Conservation (phyloP, 2,329 filamentous ascomycete genomes). For the Stagonosporopsis rhizophila region DNA sequence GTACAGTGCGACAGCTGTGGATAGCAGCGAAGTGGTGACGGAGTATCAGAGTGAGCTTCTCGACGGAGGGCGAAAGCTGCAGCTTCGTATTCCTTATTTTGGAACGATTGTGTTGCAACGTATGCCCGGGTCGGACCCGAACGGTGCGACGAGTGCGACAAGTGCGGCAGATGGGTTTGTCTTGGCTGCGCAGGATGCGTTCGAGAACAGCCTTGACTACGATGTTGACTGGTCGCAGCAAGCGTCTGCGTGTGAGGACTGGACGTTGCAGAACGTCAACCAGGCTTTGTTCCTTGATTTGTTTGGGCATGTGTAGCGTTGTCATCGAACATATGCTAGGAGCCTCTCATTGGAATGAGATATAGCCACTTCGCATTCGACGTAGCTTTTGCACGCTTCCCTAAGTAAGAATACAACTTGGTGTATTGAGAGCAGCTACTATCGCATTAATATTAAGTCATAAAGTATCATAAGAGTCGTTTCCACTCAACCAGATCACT, state of each 20-base stretch:
- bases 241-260: slow-evolving; percentile 8
- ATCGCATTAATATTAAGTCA: neutral
- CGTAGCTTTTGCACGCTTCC: no score
- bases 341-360: neutral
- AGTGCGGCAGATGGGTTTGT: neutral
- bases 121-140: neutral
- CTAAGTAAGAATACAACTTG: no score
- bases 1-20: slow-evolving; percentile 24
- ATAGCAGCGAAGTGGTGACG: slow-evolving; percentile 18
- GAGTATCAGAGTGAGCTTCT: slow-evolving; percentile 34
- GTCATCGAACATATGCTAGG: neutral
- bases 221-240: neutral
- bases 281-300: neutral
- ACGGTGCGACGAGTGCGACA: no score
- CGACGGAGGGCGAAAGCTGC: slow-evolving; percentile 11
- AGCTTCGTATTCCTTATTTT: slow-evolving; percentile 26
- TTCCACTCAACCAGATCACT: neutral
- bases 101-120: slow-evolving; percentile 29
- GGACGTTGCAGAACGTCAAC: slow-evolving; percentile 25
- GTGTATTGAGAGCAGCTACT: no score
- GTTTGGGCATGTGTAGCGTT: neutral
- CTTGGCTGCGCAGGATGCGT: neutral
- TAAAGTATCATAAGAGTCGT: neutral
- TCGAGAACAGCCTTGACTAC: neutral
- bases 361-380: neutral